Evolutionary conservation across 106 monocot species (phyloP), one percentile per base, ranked within the genome.

Genomic region (Apostasia ramifera): DNA sequence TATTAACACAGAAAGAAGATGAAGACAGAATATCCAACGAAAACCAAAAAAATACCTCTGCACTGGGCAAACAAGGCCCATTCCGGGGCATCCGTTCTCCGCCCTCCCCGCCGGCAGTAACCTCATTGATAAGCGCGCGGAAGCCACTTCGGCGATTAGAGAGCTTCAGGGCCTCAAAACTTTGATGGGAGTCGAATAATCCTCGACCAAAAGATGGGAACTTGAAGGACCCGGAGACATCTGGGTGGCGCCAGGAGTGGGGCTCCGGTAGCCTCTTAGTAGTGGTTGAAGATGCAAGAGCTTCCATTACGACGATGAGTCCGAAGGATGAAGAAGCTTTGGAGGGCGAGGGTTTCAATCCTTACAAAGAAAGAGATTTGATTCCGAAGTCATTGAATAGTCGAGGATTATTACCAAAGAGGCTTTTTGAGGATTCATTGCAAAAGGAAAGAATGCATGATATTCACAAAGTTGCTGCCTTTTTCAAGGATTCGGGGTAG

Each of bases 271-370:
- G 61, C 61, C 14, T 41, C 4, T 71, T 39, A 37, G 76, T 8
- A n/a, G 62, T 8, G 58, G 61, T 26, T n/a, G 67, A 76, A 49
- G 60, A 62, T 8, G 71, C 60, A 40, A 79, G 60, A 45, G 70
- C 53, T 47, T 76, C 83, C 79, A 79, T 79, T 39, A 2, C 39
- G 60, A 41, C 1, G 37, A 57, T 2, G 37, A 14, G 10, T 26
- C 37, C 15, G 3, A 57, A 57, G 5, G 42, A 60, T 43, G 60
- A 26, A 26, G 26, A 26, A 26, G 26, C 26, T 26, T 26, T 26
- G 26, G 26, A 26, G 26, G 26, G 26, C 26, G 26, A 26, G 26
- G 26, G 26, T 26, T 26, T 26, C 26, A 26, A 26, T 26, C 26
- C 26, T 26, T 26, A 26, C 26, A 26, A 26, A 26, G 26, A 26